Conservation (phyloP, 129 eudicot species). For the Lactuca saligna region DNA sequence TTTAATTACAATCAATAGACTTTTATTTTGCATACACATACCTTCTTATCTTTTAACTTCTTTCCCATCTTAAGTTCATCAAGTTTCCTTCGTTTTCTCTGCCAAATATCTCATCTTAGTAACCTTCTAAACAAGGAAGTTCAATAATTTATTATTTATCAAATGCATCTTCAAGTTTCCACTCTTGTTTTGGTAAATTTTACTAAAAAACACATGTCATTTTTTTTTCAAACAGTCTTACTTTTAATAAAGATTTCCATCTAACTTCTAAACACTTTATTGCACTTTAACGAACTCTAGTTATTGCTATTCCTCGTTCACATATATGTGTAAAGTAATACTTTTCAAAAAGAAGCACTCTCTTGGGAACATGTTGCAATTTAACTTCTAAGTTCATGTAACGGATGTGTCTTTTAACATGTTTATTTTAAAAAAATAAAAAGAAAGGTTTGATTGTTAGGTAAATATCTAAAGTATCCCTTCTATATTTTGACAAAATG, state of each 20-base stretch:
- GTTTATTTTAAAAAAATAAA: background rate
- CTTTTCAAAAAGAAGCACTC: background rate
- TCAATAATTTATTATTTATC: background rate
- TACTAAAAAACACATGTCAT: background rate
- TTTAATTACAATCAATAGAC: too few relatives aligned
- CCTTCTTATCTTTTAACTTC: constrained; percentile 75
- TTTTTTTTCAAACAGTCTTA: background rate
- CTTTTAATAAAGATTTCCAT: background rate
- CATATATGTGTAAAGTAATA: background rate
- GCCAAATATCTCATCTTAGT: constrained; percentile 36
- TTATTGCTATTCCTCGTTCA: background rate
- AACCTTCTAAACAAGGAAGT: constrained; percentile 24
- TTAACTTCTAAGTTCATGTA: background rate
- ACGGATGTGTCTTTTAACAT: background rate
- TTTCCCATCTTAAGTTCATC: constrained; percentile 63
- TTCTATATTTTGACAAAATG: background rate
- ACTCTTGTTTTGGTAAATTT: background rate
- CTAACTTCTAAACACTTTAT: background rate
- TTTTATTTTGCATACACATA: constrained; percentile 30
- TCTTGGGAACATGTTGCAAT: background rate
- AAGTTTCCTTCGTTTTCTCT: constrained; percentile 88
- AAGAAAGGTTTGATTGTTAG: too few relatives aligned
- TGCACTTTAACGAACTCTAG: background rate
- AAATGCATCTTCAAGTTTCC: background rate
- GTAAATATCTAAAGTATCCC: constrained; percentile 1